Base-by-base conservation (phyloP, 2,329 filamentous ascomycete genomes). In the Ophiostoma pallidulum region DNA sequence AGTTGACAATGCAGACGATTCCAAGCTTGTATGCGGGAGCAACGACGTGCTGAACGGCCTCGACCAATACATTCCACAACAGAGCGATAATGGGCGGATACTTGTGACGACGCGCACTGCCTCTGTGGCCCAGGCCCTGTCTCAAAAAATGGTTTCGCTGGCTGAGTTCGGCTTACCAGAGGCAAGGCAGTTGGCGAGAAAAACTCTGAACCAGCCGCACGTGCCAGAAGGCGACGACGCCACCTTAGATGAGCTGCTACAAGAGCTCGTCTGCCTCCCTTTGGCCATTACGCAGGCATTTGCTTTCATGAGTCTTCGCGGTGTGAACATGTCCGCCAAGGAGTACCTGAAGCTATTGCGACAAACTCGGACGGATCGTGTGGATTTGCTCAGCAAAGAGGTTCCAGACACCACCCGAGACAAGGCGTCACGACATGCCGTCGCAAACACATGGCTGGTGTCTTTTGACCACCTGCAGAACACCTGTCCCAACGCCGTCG, bases 1-100 rank as follows among this genome's bases (percentile, higher is more conserved):
- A 2, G 51, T 71, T 6, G 64, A 69, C 41, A 72, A 71, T 48
- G 64, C 63, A 0, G 69, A 73, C 31, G 62, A 70, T 22, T 46
- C 47, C 9, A 51, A 60, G 6, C 31, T 64, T 9, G 42, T 62
- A 36, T 55, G 57, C 38, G 50, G 53, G 37, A n/a, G 49, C 28
- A n/a, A n/a, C n/a, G 9, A 16, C 39, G 12, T 13, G 5, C 39
- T 40, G 13, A 46, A 42, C 33, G 50, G 55, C 18, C 49, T 66
- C n/a, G 45, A 52, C 20, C 37, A 59, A 12, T 64, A 63, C 48
- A 49, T 70, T 0, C 66, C 66, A 0, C 29, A 54, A 0, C 29
- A 54, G n/a, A 65, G 58, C 24, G 54, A 61, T 1, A 45, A 58
- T 13, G 64, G 64, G 1, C 46, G 52, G 0, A 61, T 60, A 32